Evolutionary conservation across 2,329 filamentous ascomycete genomes (phyloP), one percentile per base, ranked within the genome.

Genomic region (Fusarium buxicola): DNA sequence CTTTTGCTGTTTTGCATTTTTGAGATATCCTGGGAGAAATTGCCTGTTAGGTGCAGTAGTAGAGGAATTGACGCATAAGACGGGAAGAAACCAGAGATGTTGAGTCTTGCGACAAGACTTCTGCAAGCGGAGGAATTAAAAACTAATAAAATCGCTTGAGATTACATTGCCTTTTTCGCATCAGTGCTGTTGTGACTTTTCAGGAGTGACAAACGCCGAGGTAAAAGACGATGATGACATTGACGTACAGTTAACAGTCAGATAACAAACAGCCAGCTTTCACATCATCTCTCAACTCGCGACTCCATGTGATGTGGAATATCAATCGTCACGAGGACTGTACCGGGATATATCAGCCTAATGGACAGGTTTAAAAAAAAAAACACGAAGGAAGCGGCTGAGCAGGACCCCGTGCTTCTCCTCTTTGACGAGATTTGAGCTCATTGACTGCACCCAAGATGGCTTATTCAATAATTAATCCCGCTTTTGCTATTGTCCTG

Each of bases 401-500:
- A 32, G 12, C 11, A 34, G 30, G 18, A 25, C 63, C 66, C 25
- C 68, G 63, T 70, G 68, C 58, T 54, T 54, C 35, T 18, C 18
- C 50, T 60, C 51, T 63, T 69, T 68, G 67, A 55, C 32, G 39
- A 58, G 53, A 58, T 39, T 32, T 13, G 51, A 45, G 36, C 16
- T 40, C 18, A 18, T 25, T 30, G 12, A 38, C 48, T 35, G 30
- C 35, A 49, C 41, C 27, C 43, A 49, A 40, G 44, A 18, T 50
- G 41, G 46, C 36, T 18, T 15, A 15, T 36, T 51, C 27, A 35
- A 50, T 46, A 27, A 39, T 49, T 47, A 50, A 44, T 34, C n/a
- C 24, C 46, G 40, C 24, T 47, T 43, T 34, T 28, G 16, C 32
- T 27, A 32, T 36, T 30, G 15, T 25, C 24, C 27, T 27, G 35